Conservation (phyloP, 2,329 filamentous ascomycete species). For the Fusarium udum region DNA sequence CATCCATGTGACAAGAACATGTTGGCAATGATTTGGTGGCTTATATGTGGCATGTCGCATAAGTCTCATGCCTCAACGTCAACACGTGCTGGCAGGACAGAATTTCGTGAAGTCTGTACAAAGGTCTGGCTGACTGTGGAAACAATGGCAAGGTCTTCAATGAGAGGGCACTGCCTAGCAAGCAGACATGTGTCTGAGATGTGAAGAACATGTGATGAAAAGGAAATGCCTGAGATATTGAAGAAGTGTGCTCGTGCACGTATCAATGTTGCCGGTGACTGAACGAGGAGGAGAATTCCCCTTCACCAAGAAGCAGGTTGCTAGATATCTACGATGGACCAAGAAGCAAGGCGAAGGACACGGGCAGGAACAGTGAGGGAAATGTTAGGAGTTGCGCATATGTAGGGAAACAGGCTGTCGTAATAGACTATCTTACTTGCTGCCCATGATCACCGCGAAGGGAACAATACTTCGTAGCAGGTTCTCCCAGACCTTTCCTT, state of each 20-base stretch:
- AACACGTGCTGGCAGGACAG: not conserved
- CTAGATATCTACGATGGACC: not conserved
- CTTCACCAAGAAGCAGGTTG: not conserved
- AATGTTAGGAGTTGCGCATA: not conserved
- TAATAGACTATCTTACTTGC: not conserved
- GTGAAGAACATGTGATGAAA: too few relatives aligned
- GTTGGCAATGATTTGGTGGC: not conserved
- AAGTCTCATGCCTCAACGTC: rapidly evolving
- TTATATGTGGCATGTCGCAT: rapidly evolving
- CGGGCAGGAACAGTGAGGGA: not conserved
- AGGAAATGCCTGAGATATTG: not conserved
- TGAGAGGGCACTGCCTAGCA: rapidly evolving
- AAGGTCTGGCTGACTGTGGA: not conserved
- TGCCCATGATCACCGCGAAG: not conserved
- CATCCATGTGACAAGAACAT: not conserved
- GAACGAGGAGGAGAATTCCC: not conserved
- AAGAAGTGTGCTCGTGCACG: too few relatives aligned
- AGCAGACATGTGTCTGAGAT: not conserved
- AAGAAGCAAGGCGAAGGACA: not conserved
- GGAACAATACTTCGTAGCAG: not conserved
- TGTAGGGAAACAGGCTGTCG: not conserved
- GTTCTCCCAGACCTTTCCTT: not conserved
- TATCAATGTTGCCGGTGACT: not conserved
- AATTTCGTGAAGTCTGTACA: not conserved
- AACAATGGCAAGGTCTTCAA: not conserved